A percentile compares a stretch with the other conserved stretches of the same genome.
Evolutionary conservation across 176 grass and related monocot species (phyloP).

Genomic region (Raddia guianensis): DNA sequence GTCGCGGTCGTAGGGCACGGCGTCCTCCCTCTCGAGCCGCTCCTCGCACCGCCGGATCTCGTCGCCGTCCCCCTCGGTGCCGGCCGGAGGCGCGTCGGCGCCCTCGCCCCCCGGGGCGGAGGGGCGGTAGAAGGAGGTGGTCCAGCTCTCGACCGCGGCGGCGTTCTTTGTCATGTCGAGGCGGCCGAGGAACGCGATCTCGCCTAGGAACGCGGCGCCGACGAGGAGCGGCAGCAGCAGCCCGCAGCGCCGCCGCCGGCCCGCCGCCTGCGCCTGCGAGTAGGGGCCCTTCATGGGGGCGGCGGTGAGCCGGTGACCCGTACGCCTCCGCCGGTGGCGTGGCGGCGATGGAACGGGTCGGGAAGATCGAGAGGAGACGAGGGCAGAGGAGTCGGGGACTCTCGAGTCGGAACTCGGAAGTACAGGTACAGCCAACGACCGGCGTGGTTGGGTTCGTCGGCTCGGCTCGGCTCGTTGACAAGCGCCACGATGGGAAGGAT

Average conservation of each 20-base stretch:
- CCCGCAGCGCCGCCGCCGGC: constrained; percentile 57
- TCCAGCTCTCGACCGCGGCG: constrained; percentile 69
- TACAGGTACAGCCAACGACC: constrained; percentile 1
- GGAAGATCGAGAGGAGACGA: neutral
- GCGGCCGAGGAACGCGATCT: constrained; percentile 81
- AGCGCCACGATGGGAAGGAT: neutral
- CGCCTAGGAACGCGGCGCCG: constrained; percentile 69
- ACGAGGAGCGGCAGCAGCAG: constrained; percentile 70
- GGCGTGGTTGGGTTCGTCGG: neutral
- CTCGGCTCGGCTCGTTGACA: neutral
- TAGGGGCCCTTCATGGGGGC: constrained; percentile 41
- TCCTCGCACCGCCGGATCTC: constrained; percentile 58
- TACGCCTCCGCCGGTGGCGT: neutral
- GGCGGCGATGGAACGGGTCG: constrained; percentile 9
- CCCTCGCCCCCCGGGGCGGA: neutral
- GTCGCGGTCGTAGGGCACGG: constrained; percentile 72
- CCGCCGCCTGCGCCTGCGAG: constrained; percentile 40
- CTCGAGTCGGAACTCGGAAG: neutral
- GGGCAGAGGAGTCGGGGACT: neutral
- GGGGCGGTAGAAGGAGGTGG: constrained; percentile 74
- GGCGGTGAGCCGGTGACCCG: neutral
- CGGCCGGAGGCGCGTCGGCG: neutral
- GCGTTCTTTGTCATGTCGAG: constrained; percentile 96
- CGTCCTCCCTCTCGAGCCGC: constrained; percentile 80
- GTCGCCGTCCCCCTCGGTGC: neutral